Conservation (phyloP, 2,329 filamentous ascomycete genomes). For the Taxawa tesnikishii region DNA sequence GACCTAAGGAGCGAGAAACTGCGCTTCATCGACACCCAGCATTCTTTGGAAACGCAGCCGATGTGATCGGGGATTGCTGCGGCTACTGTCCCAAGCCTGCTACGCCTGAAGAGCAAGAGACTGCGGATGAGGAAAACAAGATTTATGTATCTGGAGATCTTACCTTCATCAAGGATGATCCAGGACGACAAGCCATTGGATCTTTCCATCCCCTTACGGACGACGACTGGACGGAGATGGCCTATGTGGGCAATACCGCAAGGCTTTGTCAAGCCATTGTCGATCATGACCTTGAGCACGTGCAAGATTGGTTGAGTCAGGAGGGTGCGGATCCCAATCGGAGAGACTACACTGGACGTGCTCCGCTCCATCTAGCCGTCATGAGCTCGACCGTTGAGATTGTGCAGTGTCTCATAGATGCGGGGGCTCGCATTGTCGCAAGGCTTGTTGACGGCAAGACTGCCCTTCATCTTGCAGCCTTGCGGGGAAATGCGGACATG, state of each 20-base stretch:
- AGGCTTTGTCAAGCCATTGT: constrained; percentile 72
- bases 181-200: constrained; percentile 61
- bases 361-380: constrained; percentile 66
- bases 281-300: constrained; percentile 56
- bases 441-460: constrained; percentile 70
- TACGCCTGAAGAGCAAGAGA: constrained; percentile 59
- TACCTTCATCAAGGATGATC: constrained; percentile 66
- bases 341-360: constrained; percentile 66
- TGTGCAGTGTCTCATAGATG: constrained; percentile 58
- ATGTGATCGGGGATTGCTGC: constrained; percentile 72
- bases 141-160: constrained; percentile 65
- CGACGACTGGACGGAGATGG: constrained; percentile 84
- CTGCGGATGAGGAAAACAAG: constrained; percentile 60
- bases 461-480: constrained; percentile 69
- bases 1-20: constrained; percentile 59
- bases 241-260: constrained; percentile 70
- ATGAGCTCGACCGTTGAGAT: constrained; percentile 57
- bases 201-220: constrained; percentile 72
- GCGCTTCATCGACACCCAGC: constrained; percentile 74
- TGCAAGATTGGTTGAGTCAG: constrained; percentile 56
- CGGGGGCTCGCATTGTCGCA: constrained; percentile 59
- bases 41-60: constrained; percentile 65
- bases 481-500: constrained; percentile 55
- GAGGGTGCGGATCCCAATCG: constrained; percentile 59
- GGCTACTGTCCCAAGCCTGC: constrained; percentile 59